Base-by-base conservation (phyloP, 495 filamentous ascomycete species). In the Xylaria bambusicola region DNA sequence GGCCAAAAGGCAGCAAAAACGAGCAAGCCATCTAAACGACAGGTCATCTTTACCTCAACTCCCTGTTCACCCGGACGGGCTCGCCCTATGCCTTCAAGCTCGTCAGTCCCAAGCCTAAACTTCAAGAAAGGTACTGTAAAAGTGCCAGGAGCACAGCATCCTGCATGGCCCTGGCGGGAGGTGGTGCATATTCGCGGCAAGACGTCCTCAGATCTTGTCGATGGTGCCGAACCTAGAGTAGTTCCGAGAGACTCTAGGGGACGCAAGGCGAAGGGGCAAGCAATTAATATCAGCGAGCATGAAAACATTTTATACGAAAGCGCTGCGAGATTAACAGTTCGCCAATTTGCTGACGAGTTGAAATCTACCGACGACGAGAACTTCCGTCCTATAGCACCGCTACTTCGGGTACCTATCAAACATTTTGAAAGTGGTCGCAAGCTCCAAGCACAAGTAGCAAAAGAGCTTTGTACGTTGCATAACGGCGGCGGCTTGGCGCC, bases 131-230 rank as follows among this genome's bases (percentile, higher is more conserved):
- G 59, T 6, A 72, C 65, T 0, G 40, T 82, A 1, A 88, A 84
- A 62, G 77, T 84, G 46, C 81, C 86, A 0, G 87, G 87, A 8
- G 76, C 84, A 26, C 64, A 82, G 36, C 74, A 86, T 29, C 80
- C 88, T 13, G 75, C 86, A 41, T 94, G 90, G 90, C 90, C 90
- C 27, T 84, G 85, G 51, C 76, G 74, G 66, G 87, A 76, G 21
- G 80, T 87, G 63, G 65, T 78, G 6, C 88, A 93, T 67, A 66
- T 89, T 24, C 79, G 82, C 17, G 81, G 75, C 5, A 56, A 71
- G 38, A 31, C 54, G 3, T 12, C 31, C 35, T 12, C 17, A 10
- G 9, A 26, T 5, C 27, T 18, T n/a, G 58, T 17, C 3, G 10
- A 52, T n/a, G 33, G 18, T 12, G 38, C n/a, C 15, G 18, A 33